Evolutionary conservation across 345 rosid genomes (phyloP), one percentile per base, ranked within the genome.

Genomic region (Noccaea bulbosa): DNA sequence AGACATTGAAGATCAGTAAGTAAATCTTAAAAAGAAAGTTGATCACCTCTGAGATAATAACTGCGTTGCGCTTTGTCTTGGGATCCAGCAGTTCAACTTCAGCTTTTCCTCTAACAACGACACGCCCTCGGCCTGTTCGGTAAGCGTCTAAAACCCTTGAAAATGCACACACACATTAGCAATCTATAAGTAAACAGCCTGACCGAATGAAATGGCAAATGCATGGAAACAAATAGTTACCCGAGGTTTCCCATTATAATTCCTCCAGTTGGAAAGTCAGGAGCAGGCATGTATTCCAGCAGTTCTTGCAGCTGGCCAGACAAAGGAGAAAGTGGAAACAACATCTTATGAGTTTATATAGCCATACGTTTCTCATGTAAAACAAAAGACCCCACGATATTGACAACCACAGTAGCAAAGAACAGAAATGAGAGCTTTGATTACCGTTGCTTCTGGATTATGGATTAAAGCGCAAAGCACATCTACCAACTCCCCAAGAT

Each of bases 261-360:
- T 80, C 98, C 98, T 65, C 98, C 98, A 4, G 98, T 93, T 45
- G 98, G 98, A 75, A 93, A 93, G 82, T 93, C 98, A 20, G 98
- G 98, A 39, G 95, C 98, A 69, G 98, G 98, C 98, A 93, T 93
- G 85, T 93, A 89, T 74, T 93, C 98, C 82, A 91, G 77, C 78
- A 93, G 75, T 75, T 93, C 98, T 89, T 91, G 98, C 82, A 93
- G 76, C 98, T 93, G 79, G 40, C 24, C 74, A 52, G 72, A 69
- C n/a, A 59, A 41, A 58, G 70, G 54, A 61, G 27, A 69, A 80
- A 32, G 46, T 73, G 46, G 74, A 56, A 78, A 69, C 59, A 60
- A 4, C 22, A 49, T 44, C 33, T 11, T 46, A 39, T 67, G 14
- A 74, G 53, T 59, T 20, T 20, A 17, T 16, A 35, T 37, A 37